phyloP scores from a whole-genome alignment of 495 filamentous ascomycete species.

The Xylaria venustula region DNA sequence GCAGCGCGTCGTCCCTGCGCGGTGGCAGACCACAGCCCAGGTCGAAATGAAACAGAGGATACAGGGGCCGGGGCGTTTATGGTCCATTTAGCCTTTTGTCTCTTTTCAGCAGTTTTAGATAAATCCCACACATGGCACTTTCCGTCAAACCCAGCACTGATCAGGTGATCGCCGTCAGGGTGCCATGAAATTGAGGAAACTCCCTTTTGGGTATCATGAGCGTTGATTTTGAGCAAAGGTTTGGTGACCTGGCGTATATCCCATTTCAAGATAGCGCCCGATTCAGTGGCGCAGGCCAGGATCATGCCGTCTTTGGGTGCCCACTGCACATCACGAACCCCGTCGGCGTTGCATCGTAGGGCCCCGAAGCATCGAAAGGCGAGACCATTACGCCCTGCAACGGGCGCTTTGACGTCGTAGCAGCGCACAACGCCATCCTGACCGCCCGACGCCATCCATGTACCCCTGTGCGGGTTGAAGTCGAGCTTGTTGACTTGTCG shows the following conservation, averaged over 20 bases:
- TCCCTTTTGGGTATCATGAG: conserved; percentile 67
- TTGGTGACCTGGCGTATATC: conserved; percentile 46
- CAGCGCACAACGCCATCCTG: conserved; percentile 85
- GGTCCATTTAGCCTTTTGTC: conserved; percentile 71
- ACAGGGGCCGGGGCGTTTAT: conserved; percentile 62
- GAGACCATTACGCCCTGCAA: conserved; percentile 36
- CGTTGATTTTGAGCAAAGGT: conserved; percentile 69
- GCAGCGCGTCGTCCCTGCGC: conserved; percentile 60
- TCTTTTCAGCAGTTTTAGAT: conserved; percentile 68
- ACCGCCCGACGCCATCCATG: conserved; percentile 80
- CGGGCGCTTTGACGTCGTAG: conserved; percentile 48
- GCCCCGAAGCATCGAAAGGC: conserved; percentile 43
- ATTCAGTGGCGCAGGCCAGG: conserved; percentile 90
- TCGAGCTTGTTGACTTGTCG: conserved; percentile 91
- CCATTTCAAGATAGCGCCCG: conserved; percentile 66
- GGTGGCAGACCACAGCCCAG: conserved; percentile 70
- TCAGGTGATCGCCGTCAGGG: conserved; percentile 85
- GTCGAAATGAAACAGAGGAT: conserved; percentile 80
- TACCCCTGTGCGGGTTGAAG: conserved; percentile 79
- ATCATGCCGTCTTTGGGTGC: conserved; percentile 78
- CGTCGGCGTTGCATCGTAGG: conserved; percentile 62
- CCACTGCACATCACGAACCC: conserved; percentile 85
- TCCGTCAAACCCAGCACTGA: conserved; percentile 79
- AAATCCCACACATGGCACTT: conserved; percentile 93
- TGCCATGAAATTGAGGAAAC: conserved; percentile 92